Conservation (phyloP, 768 basidiomycete species). For the Jaapia argillacea region DNA sequence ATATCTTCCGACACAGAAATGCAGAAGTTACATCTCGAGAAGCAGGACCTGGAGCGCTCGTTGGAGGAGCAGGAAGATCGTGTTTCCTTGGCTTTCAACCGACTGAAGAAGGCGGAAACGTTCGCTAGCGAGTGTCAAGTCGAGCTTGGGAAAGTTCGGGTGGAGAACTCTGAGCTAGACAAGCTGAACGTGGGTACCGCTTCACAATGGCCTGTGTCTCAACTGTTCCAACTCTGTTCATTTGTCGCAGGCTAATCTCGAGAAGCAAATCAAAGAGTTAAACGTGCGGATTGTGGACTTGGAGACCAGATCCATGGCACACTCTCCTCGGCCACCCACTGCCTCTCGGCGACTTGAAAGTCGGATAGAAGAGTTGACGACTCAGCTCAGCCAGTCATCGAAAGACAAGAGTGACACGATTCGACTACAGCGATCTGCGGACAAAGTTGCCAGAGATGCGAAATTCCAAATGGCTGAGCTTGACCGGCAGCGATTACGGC, state of each 20-base stretch:
- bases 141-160: slow-evolving; percentile 64
- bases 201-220: not conserved
- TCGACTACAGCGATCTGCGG: slow-evolving; percentile 28
- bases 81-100: slow-evolving; percentile 58
- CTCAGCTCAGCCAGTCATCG: slow-evolving; percentile 41
- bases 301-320: slow-evolving; percentile 68
- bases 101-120: slow-evolving; percentile 74
- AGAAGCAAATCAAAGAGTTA: slow-evolving; percentile 80
- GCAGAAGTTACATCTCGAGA: slow-evolving; percentile 67
- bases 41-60: slow-evolving; percentile 71
- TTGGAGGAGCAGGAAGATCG: slow-evolving; percentile 74
- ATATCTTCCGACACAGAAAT: slow-evolving; percentile 65
- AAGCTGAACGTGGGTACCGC: slow-evolving; percentile 53
- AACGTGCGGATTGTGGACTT: slow-evolving; percentile 77
- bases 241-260: slow-evolving; percentile 54
- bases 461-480: slow-evolving; percentile 47
- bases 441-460: slow-evolving; percentile 41
- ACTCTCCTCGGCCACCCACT: slow-evolving; percentile 45
- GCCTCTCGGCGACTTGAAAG: slow-evolving; percentile 53
- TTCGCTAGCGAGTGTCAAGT: slow-evolving; percentile 67
- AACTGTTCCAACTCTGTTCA: slow-evolving; percentile 2
- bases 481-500: slow-evolving; percentile 47
- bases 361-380: slow-evolving; percentile 64
- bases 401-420: slow-evolving; percentile 28
- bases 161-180: slow-evolving; percentile 79